Conservation (phyloP, 305 asterid species). For the Ilex paraguariensis region DNA sequence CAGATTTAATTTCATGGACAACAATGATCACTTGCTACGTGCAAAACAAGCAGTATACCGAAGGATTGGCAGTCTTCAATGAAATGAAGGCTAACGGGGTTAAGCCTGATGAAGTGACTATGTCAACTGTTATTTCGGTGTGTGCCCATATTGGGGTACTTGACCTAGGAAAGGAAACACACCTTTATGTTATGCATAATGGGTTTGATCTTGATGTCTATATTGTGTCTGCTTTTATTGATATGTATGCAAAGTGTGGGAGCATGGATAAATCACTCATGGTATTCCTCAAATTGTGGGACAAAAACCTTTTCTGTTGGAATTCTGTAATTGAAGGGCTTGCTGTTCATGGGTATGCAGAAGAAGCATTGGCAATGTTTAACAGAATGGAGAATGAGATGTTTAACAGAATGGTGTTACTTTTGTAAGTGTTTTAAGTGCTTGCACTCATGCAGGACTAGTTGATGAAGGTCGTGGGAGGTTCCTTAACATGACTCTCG, state of each 20-base stretch:
- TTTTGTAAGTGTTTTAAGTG: conserved; percentile 56
- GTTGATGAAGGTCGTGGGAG: conserved; percentile 45
- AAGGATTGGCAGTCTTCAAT: conserved; percentile 42
- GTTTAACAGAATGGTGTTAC: conserved; percentile 58
- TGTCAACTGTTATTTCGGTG: conserved; percentile 60
- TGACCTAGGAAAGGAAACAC: conserved; percentile 54
- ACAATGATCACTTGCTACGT: conserved; percentile 60
- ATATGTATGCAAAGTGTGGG: conserved; percentile 79
- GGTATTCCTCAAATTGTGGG: conserved; percentile 52
- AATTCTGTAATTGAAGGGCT: conserved; percentile 69
- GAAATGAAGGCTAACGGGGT: conserved; percentile 41
- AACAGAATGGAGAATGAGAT: conserved; percentile 46
- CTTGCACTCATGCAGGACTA: conserved; percentile 69
- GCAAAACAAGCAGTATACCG: conserved; percentile 33
- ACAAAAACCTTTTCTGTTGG: conserved; percentile 66
- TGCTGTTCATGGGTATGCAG: conserved; percentile 56
- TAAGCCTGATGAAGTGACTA: conserved; percentile 61
- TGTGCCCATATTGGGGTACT: conserved; percentile 72
- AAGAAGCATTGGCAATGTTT: conserved; percentile 50
- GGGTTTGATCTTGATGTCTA: conserved; percentile 43
- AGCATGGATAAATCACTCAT: conserved; percentile 52
- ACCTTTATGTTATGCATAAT: conserved; percentile 26
- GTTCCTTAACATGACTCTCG: conserved; percentile 43
- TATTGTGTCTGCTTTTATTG: conserved; percentile 61
- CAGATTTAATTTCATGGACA: conserved; percentile 69